These are phyloP conservation scores for Hermanozyma aechmeae DNA, from an alignment of 805 yeast species.

Conservation along the genomic window DNA sequence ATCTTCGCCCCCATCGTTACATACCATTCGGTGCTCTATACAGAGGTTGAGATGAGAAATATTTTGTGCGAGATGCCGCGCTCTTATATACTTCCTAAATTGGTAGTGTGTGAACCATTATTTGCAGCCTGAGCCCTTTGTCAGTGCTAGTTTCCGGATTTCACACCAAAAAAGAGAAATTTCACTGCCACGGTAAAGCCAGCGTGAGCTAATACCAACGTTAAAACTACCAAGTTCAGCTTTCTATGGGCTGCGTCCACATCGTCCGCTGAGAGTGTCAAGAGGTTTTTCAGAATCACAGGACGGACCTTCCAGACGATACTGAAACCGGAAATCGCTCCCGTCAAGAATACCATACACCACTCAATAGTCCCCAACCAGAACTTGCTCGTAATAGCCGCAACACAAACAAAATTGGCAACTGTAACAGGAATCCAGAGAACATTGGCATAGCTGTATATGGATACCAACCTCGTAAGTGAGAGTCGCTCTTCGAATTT, in stretches of 20 bases:
- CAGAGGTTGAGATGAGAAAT: no score
- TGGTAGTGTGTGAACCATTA: no score
- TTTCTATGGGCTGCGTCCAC: conserved; percentile 20
- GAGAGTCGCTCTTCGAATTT: conserved; percentile 43
- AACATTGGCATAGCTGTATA: conserved; percentile 78
- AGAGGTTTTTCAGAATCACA: conserved; percentile 23
- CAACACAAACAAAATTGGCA: conserved; percentile 47
- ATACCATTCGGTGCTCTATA: conserved; percentile 22
- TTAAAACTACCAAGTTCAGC: conserved; percentile 21
- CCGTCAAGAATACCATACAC: conserved; percentile 53
- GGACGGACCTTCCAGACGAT: conserved; percentile 40
- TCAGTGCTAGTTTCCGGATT: no score
- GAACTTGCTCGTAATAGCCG: conserved; percentile 31
- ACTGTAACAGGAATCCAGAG: conserved; percentile 82
- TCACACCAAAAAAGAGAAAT: conserved; percentile 48
- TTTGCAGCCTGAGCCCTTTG: no score
- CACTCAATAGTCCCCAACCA: conserved; percentile 50
- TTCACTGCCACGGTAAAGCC: conserved; percentile 58
- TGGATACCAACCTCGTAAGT: conserved; percentile 53
- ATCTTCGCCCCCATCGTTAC: conserved; percentile 29
- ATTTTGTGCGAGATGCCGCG: no score
- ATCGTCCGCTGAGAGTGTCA: conserved; percentile 18
- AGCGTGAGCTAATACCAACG: conserved; percentile 40
- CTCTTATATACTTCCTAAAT: no score
- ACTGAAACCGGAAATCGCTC: conserved; percentile 49